phyloP scores from a whole-genome alignment of 2,329 filamentous ascomycete species.

The Aspergillus calidoustus region DNA sequence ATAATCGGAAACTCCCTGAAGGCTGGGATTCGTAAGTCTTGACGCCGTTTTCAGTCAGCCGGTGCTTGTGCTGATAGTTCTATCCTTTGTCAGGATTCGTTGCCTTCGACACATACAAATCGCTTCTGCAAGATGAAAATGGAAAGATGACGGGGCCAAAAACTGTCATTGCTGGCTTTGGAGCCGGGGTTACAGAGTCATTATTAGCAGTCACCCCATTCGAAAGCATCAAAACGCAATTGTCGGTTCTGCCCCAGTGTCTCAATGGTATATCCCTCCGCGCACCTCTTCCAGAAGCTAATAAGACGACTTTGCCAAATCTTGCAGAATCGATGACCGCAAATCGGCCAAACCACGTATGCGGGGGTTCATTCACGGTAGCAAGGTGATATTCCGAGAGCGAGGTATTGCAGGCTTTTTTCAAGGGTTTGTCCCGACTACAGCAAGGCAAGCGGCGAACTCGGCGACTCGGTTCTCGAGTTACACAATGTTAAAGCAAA shows the following conservation, averaged over 20 bases:
- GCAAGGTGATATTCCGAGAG: conserved; percentile 83
- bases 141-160: conserved; percentile 88
- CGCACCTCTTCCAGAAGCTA: neutral
- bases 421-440: conserved; percentile 94
- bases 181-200: conserved; percentile 92
- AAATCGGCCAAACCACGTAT: conserved; percentile 85
- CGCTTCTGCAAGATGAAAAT: conserved; percentile 76
- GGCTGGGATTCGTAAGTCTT: conserved; percentile 80
- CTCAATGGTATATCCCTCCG: neutral
- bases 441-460: conserved; percentile 92
- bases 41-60: neutral
- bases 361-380: conserved; percentile 89
- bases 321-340: conserved; percentile 84
- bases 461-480: conserved; percentile 87
- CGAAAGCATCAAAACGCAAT: conserved; percentile 96
- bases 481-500: conserved; percentile 87
- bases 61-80: neutral
- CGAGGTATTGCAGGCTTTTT: conserved; percentile 91
- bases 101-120: conserved; percentile 94
- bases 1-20: conserved; percentile 97
- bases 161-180: conserved; percentile 91
- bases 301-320: conserved; percentile 10
- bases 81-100: conserved; percentile 69
- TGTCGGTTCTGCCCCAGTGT: conserved; percentile 56
- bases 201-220: conserved; percentile 93